Conservation (phyloP, 2,329 filamentous ascomycete species). For the Chrysosporium queenslandicum region DNA sequence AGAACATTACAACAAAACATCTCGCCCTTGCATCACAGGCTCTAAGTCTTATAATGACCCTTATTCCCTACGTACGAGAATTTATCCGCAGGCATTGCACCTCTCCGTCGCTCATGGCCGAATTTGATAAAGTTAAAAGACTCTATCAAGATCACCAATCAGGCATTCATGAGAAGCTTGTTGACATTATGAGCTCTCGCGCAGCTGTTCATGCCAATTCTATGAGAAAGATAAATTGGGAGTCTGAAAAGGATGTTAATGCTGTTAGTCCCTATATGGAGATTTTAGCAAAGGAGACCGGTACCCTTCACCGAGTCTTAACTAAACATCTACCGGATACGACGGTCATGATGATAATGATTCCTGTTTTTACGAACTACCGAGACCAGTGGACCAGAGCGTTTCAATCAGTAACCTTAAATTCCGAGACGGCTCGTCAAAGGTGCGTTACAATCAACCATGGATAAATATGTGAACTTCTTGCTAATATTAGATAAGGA, state of each 20-base stretch:
- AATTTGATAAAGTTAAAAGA: constrained; percentile 80
- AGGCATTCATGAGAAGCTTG: constrained; percentile 82
- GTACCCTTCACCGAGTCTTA: constrained; percentile 71
- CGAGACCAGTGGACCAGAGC: constrained; percentile 66
- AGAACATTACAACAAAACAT: constrained; percentile 94
- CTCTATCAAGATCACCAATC: constrained; percentile 81
- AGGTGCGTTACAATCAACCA: constrained; percentile 46
- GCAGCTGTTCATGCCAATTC: constrained; percentile 63
- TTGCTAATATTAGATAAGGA: constrained; percentile 40
- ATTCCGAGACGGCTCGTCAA: constrained; percentile 57
- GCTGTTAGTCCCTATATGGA: constrained; percentile 68
- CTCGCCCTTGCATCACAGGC: constrained; percentile 85
- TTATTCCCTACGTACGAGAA: constrained; percentile 84
- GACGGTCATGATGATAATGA: constrained; percentile 73
- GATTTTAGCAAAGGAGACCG: constrained; percentile 74
- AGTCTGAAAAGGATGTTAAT: constrained; percentile 40
- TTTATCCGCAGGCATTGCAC: constrained; percentile 68
- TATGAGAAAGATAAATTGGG: constrained; percentile 68
- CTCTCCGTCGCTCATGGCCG: constrained; percentile 54
- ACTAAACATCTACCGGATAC: constrained; percentile 69
- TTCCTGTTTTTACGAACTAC: constrained; percentile 72
- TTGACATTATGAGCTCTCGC: constrained; percentile 80
- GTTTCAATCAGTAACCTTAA: constrained; percentile 55
- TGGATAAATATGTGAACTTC: not conserved
- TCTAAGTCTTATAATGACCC: constrained; percentile 71